Evolutionary conservation across 257 asterid genomes (phyloP), one percentile per base, ranked within the genome.

Genomic region (Buddleja alternifolia): DNA sequence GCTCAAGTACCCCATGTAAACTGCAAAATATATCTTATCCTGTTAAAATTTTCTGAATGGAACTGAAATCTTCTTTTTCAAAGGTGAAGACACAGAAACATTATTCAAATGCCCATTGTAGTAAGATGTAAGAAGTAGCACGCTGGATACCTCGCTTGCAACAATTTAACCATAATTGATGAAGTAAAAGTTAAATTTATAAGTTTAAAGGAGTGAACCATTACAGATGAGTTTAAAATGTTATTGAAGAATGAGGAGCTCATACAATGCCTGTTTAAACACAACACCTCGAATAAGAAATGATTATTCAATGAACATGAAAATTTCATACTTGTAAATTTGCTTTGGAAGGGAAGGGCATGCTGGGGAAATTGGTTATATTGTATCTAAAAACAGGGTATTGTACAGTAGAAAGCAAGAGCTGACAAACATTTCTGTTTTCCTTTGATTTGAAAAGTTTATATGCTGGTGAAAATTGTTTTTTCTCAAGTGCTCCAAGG

Each of bases 1-100:
- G 88, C 83, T 88, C 92, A 78, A 92, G 80, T 72, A 83, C 78
- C 71, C 84, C 88, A 75, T 75, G 81, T 55, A 69, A 71, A 80
- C 98, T 92, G 92, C 86, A 56, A 19, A 44, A 44, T 70, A 63
- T 36, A 46, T 73, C 53, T 58, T 68, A 5, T 52, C 64, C 63
- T 50, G 60, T 39, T 65, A 47, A 42, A 72, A 53, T 29, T 23
- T 63, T 44, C 36, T 20, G 66, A 55, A 57, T 72, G 24, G 52
- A 75, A 21, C 67, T 52, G 8, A 25, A 42, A 37, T 40, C 11
- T 10, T 60, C 34, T 54, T 40, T 11, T 41, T 8, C 54, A 60
- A 32, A 65, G 10, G 52, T 47, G 15, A 70, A 45, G 58, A 42
- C 10, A 40, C 20, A 62, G 51, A 66, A 10, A 68, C 4, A 36